Percentiles rank a stretch among this genome's conserved stretches.
phyloP scores from a whole-genome alignment of 148 eudicot genomes.

The Rhododendron simsii region DNA sequence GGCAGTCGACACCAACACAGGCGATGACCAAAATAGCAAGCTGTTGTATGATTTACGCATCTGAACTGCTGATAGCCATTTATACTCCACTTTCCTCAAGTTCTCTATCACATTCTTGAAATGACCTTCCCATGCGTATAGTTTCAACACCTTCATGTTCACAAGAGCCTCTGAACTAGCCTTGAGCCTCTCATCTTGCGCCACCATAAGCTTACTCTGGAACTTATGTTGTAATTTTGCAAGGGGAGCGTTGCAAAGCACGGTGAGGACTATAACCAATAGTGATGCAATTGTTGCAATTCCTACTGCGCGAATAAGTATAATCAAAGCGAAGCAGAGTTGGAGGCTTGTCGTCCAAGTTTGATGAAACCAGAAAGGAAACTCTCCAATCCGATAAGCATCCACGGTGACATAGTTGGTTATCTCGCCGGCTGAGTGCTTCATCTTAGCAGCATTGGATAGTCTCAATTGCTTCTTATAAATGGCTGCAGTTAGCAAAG shows the following conservation, averaged over 20 bases:
- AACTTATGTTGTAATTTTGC: slow-evolving; percentile 43
- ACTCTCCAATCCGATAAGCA: slow-evolving; percentile 75
- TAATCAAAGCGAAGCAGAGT: slow-evolving; percentile 45
- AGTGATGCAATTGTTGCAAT: slow-evolving; percentile 43
- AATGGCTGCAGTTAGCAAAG: slow-evolving; percentile 73
- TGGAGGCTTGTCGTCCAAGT: slow-evolving; percentile 57
- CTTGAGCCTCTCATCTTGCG: slow-evolving; percentile 52
- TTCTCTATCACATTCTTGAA: slow-evolving; percentile 58
- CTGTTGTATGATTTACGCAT: slow-evolving; percentile 54
- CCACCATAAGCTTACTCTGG: slow-evolving; percentile 49
- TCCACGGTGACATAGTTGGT: slow-evolving; percentile 63
- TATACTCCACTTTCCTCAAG: slow-evolving; percentile 55
- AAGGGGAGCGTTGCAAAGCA: slow-evolving; percentile 56
- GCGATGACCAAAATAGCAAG: slow-evolving; percentile 77
- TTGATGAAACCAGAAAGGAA: slow-evolving; percentile 73
- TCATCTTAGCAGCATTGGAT: slow-evolving; percentile 63
- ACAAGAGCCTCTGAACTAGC: slow-evolving; percentile 55
- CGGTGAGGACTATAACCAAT: slow-evolving; percentile 48
- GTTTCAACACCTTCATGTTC: slow-evolving; percentile 80
- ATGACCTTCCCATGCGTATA: slow-evolving; percentile 92
- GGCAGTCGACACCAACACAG: slow-evolving; percentile 74
- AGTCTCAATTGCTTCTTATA: slow-evolving; percentile 67
- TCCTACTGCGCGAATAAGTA: slow-evolving; percentile 38
- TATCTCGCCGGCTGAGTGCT: slow-evolving; percentile 78
- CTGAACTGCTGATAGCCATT: slow-evolving; percentile 68